These are phyloP conservation scores for Paratinospora sagittata DNA, from an alignment of 164 flowering plant genomes.

Conservation along the genomic window DNA sequence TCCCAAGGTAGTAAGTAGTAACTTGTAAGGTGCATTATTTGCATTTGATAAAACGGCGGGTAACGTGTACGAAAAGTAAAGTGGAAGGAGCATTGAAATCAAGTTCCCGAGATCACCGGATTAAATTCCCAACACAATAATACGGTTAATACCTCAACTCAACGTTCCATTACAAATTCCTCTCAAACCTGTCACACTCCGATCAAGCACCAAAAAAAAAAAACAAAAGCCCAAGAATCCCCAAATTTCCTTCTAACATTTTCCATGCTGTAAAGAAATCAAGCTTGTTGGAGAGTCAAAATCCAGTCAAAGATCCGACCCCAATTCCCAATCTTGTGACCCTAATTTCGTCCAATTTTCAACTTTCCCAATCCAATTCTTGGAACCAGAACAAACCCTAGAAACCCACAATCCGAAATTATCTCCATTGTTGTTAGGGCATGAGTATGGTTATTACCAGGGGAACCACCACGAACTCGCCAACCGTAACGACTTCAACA, in stretches of 20 bases:
- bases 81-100: neutral
- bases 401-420: neutral
- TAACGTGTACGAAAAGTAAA: neutral
- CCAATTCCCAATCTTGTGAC: neutral
- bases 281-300: neutral
- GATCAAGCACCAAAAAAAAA: too few species aligned
- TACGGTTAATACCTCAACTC: neutral
- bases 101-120: neutral
- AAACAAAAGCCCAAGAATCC: neutral
- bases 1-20: too few species aligned
- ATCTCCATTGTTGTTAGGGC: slow-evolving; percentile 15
- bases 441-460: slow-evolving; percentile 38
- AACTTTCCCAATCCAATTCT: neutral
- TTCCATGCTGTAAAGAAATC: neutral
- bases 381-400: neutral
- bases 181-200: too few species aligned
- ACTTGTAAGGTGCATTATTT: too few species aligned
- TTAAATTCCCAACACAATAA: too few species aligned
- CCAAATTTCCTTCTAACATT: neutral
- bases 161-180: neutral
- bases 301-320: neutral
- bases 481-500: slow-evolving; percentile 45
- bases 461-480: slow-evolving; percentile 24
- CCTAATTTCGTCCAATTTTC: neutral
- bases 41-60: too few species aligned